phyloP scores from a whole-genome alignment of 345 rosid species.

The Euphorbia peplus region DNA sequence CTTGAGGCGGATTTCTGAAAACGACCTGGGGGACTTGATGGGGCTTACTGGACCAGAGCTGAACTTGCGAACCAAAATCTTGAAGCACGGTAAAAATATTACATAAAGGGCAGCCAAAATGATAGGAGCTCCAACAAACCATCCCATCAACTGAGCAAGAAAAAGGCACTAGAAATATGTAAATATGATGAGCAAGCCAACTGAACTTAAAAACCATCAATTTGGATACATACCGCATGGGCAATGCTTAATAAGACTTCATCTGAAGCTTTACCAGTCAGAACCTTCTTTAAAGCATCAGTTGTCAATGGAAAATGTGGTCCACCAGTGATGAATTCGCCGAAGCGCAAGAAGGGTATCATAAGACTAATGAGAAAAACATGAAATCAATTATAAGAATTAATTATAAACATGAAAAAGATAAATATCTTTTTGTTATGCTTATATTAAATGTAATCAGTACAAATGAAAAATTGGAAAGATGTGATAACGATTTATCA shows the following conservation, averaged over 20 bases:
- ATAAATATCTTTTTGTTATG: no score
- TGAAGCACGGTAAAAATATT: constrained; percentile 53
- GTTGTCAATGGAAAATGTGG: constrained; percentile 83
- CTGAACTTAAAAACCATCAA: not conserved
- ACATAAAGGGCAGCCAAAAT: constrained; percentile 42
- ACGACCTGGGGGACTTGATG: constrained; percentile 28
- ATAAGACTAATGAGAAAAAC: constrained; percentile 53
- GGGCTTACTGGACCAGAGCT: constrained; percentile 41
- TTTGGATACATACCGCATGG: constrained; percentile 61
- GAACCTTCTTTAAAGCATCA: constrained; percentile 82
- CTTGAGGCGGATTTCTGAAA: constrained; percentile 44
- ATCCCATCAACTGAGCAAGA: constrained; percentile 62
- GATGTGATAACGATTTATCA: not conserved
- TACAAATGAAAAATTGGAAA: not conserved
- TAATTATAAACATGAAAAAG: no score
- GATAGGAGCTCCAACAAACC: constrained; percentile 63
- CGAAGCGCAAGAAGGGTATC: constrained; percentile 92
- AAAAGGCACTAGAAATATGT: not conserved
- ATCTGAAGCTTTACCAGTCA: constrained; percentile 78
- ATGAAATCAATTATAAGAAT: constrained; percentile 21
- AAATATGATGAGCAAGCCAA: not conserved
- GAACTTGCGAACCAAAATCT: constrained; percentile 55
- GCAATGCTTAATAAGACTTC: constrained; percentile 67
- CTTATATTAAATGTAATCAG: no score
- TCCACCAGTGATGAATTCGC: constrained; percentile 71